Percentiles rank a stretch among this genome's conserved stretches.
These are phyloP conservation scores for Colletotrichum simmondsii DNA, from an alignment of 2,329 filamentous ascomycete species.

Conservation along the genomic window DNA sequence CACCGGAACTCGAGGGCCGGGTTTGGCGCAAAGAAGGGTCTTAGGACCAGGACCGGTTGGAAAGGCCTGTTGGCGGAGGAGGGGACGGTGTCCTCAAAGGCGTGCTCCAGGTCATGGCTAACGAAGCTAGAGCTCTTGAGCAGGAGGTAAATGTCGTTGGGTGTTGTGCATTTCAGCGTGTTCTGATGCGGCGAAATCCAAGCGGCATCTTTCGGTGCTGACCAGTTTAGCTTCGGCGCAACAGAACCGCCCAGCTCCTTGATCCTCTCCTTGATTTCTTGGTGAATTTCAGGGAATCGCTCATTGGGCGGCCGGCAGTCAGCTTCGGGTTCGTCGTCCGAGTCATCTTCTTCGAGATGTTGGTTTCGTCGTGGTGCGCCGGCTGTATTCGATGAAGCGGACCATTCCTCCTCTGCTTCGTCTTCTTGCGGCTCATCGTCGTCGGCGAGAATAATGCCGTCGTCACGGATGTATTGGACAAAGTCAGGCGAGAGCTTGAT, in stretches of 20 bases:
- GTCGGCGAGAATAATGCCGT: conserved; percentile 89
- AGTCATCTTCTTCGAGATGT: conserved; percentile 52
- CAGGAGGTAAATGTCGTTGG: conserved; percentile 93
- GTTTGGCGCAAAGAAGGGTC: conserved; percentile 89
- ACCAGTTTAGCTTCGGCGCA: conserved; percentile 97
- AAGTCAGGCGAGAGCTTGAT: conserved; percentile 82
- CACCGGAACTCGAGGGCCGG: conserved; percentile 94
- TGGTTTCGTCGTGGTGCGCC: conserved; percentile 37
- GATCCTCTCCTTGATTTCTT: conserved; percentile 81
- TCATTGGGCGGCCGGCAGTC: conserved; percentile 59
- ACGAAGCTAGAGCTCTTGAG: conserved; percentile 96
- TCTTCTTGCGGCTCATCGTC: conserved; percentile 66
- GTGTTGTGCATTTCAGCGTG: conserved; percentile 87
- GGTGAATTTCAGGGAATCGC: conserved; percentile 78
- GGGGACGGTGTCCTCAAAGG: conserved; percentile 80
- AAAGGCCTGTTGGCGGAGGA: conserved; percentile 54
- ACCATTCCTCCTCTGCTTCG: conserved; percentile 66
- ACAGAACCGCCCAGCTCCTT: conserved; percentile 85
- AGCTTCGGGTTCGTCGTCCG: conserved; percentile 61
- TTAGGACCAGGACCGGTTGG: conserved; percentile 83
- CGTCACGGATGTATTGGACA: conserved; percentile 87
- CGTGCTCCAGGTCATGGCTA: conserved; percentile 92
- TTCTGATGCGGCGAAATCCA: conserved; percentile 90
- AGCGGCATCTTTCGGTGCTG: conserved; percentile 92
- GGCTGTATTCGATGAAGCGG: conserved; percentile 38